Base-by-base conservation (phyloP, 164 flowering plant species). In the Vitis vinifera region DNA sequence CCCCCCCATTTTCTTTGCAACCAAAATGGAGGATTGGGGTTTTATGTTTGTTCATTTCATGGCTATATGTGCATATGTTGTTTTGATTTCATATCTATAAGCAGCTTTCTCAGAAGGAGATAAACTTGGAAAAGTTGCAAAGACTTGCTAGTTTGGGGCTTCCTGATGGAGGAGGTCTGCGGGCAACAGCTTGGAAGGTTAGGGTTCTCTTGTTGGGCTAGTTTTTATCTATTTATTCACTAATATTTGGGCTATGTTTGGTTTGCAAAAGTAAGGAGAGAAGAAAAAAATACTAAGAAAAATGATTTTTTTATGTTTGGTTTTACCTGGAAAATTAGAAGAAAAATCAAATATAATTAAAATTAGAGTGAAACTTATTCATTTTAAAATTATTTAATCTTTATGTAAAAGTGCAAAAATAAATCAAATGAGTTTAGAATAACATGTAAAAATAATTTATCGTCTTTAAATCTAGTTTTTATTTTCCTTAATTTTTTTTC, bases 101-200 rank as follows among this genome's bases (percentile, higher is more conserved):
- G 15, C 64, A 85, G 93, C 76, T 89, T 44, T 82, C 87, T 62
- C 88, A 78, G 67, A 66, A 69, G 67, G 83, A 76, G 75, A 87
- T 88, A 47, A 87, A 85, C 75, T 74, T 88, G 79, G 89, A 87
- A 55, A 82, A 77, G 77, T 50, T 88, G 83, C 90, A 85, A 68
- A 75, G 82, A 71, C 77, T 87, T 11, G 87, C 88, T 44, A 81
- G 78, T 66, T 59, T 76, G 8, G 90, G 93, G 61, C 80, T 89
- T 65, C 90, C 86, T 14, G 82, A 80, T 79, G 89, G 80, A 63
- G 88, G 89, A 56, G 77, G 87, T 30, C 31, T 84, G 73, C 87
- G 89, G 6, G 84, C 90, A 55, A 87, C 84, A 1, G 66, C 78
- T 71, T 88, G 92, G 92, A 88, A 88, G 90, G 90, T 88, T 61